A percentile compares a stretch with the other conserved stretches of the same genome.
Evolutionary conservation across 441 rosid species (phyloP).

Genomic region (Gossypium lobatum): DNA sequence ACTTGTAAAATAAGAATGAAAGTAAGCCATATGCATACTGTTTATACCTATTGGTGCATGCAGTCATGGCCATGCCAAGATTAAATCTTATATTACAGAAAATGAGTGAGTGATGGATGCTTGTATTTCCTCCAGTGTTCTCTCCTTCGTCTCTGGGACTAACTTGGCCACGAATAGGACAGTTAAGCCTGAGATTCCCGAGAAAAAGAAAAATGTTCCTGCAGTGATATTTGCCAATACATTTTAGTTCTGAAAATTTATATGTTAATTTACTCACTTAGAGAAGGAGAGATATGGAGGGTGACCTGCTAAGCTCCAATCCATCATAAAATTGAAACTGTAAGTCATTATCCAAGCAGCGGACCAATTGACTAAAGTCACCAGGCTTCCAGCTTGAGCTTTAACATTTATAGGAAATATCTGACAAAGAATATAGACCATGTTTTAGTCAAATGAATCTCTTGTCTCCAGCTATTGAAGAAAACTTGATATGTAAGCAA

Average conservation of each 20-base stretch:
- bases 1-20: neutral
- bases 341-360: constrained; percentile 35
- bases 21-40: neutral
- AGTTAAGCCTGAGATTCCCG: constrained; percentile 23
- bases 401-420: constrained; percentile 45
- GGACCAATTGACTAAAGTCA: constrained; percentile 40
- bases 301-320: constrained; percentile 48
- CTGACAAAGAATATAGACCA: constrained; percentile 15
- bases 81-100: neutral
- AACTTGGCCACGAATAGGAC: constrained; percentile 26
- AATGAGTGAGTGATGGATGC: constrained; percentile 31
- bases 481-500: neutral
- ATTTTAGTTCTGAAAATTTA: neutral
- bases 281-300: neutral
- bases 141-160: constrained; percentile 46
- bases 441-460: neutral
- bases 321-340: constrained; percentile 45
- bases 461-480: neutral
- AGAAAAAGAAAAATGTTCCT: constrained; percentile 33
- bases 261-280: neutral
- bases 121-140: constrained; percentile 44
- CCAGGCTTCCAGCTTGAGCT: constrained; percentile 45
- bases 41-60: neutral
- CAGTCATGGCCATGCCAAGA: neutral
- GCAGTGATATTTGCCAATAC: neutral